Base-by-base conservation (phyloP, 768 basidiomycete genomes). In the Serendipita sp. region DNA sequence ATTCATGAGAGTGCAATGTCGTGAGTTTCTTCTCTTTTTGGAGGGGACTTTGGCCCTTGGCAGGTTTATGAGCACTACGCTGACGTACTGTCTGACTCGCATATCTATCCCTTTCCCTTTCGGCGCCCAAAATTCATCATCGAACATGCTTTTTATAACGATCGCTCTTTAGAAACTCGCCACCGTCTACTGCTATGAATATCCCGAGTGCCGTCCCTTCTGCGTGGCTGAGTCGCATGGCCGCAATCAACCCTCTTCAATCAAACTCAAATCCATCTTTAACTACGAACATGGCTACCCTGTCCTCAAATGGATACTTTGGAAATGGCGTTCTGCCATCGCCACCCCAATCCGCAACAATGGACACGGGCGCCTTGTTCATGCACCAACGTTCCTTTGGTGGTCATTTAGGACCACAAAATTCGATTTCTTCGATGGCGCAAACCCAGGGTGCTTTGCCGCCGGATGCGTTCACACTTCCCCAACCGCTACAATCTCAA, bases 351-450 rank as follows among this genome's bases (percentile, higher is more conserved):
- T 60, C 48, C 8, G 48, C 48, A 7, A 51, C 56, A 35, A 60
- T 60, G 30, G 56, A 60, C 56, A 60, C 56, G n/a, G n/a, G 48
- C 30, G 56, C 56, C 4, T 37, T 60, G 16, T 60, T 60, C 56
- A 60, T 38, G 56, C 41, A 41, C 41, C 41, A 41, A 7, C 41
- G 41, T 13, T 41, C 41, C 41, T 41, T 41, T 41, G 41, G 41
- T 41, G 13, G 41, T 41, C 41, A 41, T 13, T 41, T 41, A 13
- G 41, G 41, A 13, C 13, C 41, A 7, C 41, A 41, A 13, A 41
- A 41, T 13, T 5, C 41, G 41, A 41, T 41, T 41, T 13, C 41
- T 41, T 5, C 13, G 41, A 41, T 41, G 7, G 41, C 41, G 13
- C 41, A 41, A 13, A 13, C 41, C 13, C 41, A 41, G 13, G 41